A percentile compares a stretch with the other conserved stretches of the same genome.
Evolutionary conservation across 495 filamentous ascomycete species (phyloP).

Genomic region (Trichoderma parareesei): DNA sequence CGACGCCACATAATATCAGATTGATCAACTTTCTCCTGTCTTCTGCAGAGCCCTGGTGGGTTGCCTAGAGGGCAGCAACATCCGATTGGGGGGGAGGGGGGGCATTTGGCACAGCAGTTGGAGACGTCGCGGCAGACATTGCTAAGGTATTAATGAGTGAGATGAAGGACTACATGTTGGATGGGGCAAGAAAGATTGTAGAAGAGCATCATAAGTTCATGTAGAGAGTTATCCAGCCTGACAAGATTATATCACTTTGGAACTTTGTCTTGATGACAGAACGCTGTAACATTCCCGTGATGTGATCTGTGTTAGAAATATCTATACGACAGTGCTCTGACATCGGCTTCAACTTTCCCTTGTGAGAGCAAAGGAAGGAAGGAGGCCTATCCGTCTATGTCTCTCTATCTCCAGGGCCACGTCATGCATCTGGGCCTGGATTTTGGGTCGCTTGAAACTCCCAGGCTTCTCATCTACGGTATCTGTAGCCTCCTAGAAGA

Average conservation of each 20-base stretch:
- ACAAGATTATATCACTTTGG: background rate
- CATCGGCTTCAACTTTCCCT: no score
- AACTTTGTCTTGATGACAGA: no score
- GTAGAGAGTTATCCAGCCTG: background rate
- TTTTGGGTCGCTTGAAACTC: no score
- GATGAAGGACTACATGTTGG: background rate
- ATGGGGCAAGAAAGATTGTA: background rate
- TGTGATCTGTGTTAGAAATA: no score
- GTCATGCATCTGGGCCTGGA: no score
- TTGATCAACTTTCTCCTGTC: background rate
- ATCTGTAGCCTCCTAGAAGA: no score
- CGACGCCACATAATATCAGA: background rate
- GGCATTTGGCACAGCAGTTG: conserved; percentile 1
- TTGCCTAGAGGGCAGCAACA: background rate
- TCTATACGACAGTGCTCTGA: no score
- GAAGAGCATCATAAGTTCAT: background rate
- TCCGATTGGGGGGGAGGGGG: background rate
- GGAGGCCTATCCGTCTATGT: no score
- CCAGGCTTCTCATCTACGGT: no score
- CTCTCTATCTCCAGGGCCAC: no score
- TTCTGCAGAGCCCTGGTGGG: background rate
- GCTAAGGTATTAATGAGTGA: background rate
- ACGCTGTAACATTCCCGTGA: no score
- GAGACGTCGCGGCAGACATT: background rate
- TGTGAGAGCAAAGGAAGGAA: no score